Base-by-base conservation (phyloP, 2,329 filamentous ascomycete genomes). In the Diaporthe vaccinii region DNA sequence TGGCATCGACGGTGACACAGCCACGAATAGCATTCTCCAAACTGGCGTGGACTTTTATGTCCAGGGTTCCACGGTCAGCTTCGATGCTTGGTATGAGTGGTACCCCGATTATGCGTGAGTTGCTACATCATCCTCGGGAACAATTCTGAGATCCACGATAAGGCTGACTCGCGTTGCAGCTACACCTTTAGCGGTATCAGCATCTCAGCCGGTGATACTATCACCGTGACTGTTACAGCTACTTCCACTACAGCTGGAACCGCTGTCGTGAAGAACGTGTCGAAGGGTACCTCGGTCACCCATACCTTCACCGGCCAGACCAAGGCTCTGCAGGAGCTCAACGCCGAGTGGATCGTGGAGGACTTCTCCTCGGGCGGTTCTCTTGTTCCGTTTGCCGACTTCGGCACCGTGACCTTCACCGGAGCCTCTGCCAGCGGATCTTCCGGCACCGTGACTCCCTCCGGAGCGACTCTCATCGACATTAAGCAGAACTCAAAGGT, bases 261-360 rank as follows among this genome's bases (percentile, higher is more conserved):
- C 4, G 86, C 86, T 25, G 78, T 76, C 41, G 83, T 90, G 69
- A 82, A 86, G 75, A 91, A 91, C 80, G 79, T 83, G 73, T 85
- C 83, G 15, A 89, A 85, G 5, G 89, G 89, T 41, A 80, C 87
- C 78, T 85, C 79, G 6, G 89, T 89, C 39, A 86, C 85, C 22
- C 87, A 92, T 82, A 85, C 83, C 5, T 87, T 92, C 81, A 83
- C 79, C 55, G 84, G 82, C 71, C 83, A 89, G 68, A 80, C 80
- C 3, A 82, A 81, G n/a, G 77, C 79, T 22, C 85, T 91, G 20
- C 89, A 87, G 79, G 85, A 89, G 79, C 86, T 87, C 78, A 91
- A 91, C 76, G 90, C 89, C 15, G 90, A 92, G 80, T 92, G 90
- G 90, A 91, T 92, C 78, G 89, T 92, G 20, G 90, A 92, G 83